Evolutionary conservation across 2,329 filamentous ascomycete species (phyloP).

Genomic region (Pyrenochaeta sp.): DNA sequence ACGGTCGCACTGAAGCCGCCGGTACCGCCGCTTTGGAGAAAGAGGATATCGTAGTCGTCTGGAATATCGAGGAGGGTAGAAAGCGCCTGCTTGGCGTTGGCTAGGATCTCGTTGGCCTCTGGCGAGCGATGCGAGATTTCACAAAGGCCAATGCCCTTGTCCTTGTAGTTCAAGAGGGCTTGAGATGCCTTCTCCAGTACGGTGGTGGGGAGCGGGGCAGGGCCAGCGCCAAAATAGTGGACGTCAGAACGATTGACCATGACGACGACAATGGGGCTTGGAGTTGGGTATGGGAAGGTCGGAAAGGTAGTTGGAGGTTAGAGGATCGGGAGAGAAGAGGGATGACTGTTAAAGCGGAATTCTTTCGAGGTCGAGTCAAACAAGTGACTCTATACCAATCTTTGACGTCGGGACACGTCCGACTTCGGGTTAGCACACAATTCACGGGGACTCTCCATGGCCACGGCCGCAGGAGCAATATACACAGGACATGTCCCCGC

Average conservation of each 20-base stretch:
- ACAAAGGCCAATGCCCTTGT: conserved; percentile 82
- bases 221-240: conserved; percentile 89
- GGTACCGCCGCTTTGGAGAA: conserved; percentile 86
- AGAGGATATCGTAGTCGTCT: conserved; percentile 84
- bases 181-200: conserved; percentile 79
- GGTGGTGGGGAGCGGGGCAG: conserved; percentile 81
- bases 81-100: conserved; percentile 78
- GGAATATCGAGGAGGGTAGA: conserved; percentile 80
- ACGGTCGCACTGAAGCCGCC: conserved; percentile 85
- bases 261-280: conserved; percentile 11
- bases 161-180: conserved; percentile 81
- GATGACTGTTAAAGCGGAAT: conserved; percentile 10
- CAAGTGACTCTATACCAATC: conserved; percentile 34
- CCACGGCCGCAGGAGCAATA: conserved; percentile 3
- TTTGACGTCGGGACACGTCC: conserved; percentile 20
- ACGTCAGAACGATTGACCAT: conserved; percentile 80
- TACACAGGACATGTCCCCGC: conserved; percentile 1
- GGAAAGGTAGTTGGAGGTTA: conserved; percentile 1
- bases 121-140: conserved; percentile 90
- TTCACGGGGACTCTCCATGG: conserved; percentile 1
- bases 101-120: conserved; percentile 79
- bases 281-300: conserved; percentile 1
- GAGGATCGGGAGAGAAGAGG: conserved; percentile 8
- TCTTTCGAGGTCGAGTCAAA: conserved; percentile 33
- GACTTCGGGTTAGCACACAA: conserved; percentile 28